Base-by-base conservation (phyloP, 306 rosid species). In the Inga leiocalycina region DNA sequence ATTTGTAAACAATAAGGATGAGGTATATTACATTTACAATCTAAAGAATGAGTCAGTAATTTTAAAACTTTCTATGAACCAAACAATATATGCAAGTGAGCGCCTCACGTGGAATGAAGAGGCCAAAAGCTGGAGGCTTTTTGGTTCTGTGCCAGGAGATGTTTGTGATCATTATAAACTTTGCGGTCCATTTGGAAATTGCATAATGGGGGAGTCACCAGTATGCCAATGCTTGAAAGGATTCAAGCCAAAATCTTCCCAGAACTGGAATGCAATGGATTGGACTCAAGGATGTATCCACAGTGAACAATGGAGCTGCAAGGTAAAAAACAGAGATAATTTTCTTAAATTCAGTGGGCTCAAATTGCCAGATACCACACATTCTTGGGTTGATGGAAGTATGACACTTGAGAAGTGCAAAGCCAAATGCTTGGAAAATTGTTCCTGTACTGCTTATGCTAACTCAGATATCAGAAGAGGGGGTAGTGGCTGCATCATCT, bases 391-490 rank as follows among this genome's bases (percentile, higher is more conserved):
- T 24, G 79, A 86, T 74, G 57, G 12, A 27, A 85, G 84, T 43
- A 80, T 87, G 86, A 62, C 44, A 17, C 79, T 86, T 12, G 46
- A 64, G 32, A 89, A 84, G 49, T 90, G 93, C 72, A 80, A 48
- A 54, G 81, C 19, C 0, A 72, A 76, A 20, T 90, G 92, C 56
- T 75, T 85, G 73, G 74, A 64, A 30, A 84, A 91, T 52, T 89
- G 92, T 54, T 81, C 87, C 8, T 91, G 94, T 79, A 80, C 71
- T 52, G 89, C 89, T 61, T 89, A 81, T 68, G 49, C 86, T 0
- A 81, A 79, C 48, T 27, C 74, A 0, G 30, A n/a, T 57, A 77
- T 83, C 32, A 59, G 86, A 0, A 87, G 84, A 57, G 83, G 77
- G 10, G 88, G 88, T 8, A 78, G 73, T 80, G 92, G 94, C 5